Percentiles rank a stretch among this genome's conserved stretches.
Evolutionary conservation across 805 yeast species (phyloP).

Genomic region (Candida easanensis): DNA sequence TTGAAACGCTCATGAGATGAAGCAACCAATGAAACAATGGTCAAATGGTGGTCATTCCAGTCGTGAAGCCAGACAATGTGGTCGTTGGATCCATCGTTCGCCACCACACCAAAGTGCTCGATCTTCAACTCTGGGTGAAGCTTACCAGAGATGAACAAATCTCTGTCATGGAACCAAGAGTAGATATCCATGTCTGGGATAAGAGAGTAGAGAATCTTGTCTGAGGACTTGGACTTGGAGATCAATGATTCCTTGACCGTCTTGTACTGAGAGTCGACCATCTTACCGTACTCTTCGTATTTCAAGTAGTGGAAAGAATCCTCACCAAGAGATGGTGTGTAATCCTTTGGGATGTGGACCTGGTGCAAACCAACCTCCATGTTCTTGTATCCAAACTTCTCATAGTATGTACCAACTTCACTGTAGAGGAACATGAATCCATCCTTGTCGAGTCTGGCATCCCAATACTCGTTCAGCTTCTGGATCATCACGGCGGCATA

Average conservation of each 20-base stretch:
- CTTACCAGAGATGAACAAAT: conserved; percentile 33
- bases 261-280: conserved; percentile 29
- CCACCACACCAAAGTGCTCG: conserved; percentile 30
- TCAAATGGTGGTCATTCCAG: conserved; percentile 33
- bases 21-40: conserved; percentile 22
- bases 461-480: conserved; percentile 33
- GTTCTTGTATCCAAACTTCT: conserved; percentile 56
- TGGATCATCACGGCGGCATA: conserved; percentile 50
- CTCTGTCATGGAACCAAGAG: conserved; percentile 44
- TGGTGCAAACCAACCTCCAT: conserved; percentile 36
- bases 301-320: conserved; percentile 21
- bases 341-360: conserved; percentile 18
- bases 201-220: conserved; percentile 28
- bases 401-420: conserved; percentile 68
- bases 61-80: conserved; percentile 46
- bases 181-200: conserved; percentile 36
- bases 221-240: conserved; percentile 17
- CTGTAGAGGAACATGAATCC: conserved; percentile 56
- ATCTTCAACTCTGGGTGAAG: conserved; percentile 18
- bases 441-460: conserved; percentile 30
- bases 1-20: conserved; percentile 23
- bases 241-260: conserved; percentile 22
- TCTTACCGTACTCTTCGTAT: conserved; percentile 31
- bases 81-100: conserved; percentile 23
- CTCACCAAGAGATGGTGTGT: conserved; percentile 12